Evolutionary conservation across 2,329 filamentous ascomycete genomes (phyloP), one percentile per base, ranked within the genome.

Genomic region (Fusarium domesticum): DNA sequence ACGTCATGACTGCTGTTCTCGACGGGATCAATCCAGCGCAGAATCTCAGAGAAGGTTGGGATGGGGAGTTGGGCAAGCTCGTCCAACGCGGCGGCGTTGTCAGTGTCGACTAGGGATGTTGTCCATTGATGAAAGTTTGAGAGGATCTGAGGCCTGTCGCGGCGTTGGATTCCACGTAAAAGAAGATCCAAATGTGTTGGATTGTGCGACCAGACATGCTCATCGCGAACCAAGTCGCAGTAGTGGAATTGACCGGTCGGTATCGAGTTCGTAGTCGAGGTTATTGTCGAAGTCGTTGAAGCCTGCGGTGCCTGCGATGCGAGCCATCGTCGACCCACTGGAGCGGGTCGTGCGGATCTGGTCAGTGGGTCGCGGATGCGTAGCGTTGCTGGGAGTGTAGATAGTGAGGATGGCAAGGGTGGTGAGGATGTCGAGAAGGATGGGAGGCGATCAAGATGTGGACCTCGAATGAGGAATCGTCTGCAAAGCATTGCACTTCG

Each of bases 1-100:
- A 71, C 61, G 59, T 84, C 82, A 16, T 80, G 60, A 11, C 74
- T 64, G 16, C 65, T 60, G 15, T 81, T 64, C 17, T 64, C 58
- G 5, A 77, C 57, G 0, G 85, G 84, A 45, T 87, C 81, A 7
- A 90, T 64, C 5, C 74, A 71, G 25, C 75, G 74, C 20, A 91
- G 62, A 8, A 86, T 75, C 50, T 85, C 81, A 2, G 81, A 79
- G 57, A 89, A 83, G 1, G 75, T 75, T 1, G 74, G 69, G 2
- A 71, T 63, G 0, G 83, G 73, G 17, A 89, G 59, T 1, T 49
- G 39, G 12, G 51, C 51, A 6, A 73, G 52, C 35, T 69, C 60
- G 6, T 62, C 48, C 6, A 64, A 56, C 14, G 65, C 57, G 5
- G 53, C 33, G 8, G 39, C 3, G 15, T 61, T 43, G 16, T 35